These are phyloP conservation scores for Beta macrorhiza DNA, from an alignment of 179 eudicot genomes.

Conservation along the genomic window DNA sequence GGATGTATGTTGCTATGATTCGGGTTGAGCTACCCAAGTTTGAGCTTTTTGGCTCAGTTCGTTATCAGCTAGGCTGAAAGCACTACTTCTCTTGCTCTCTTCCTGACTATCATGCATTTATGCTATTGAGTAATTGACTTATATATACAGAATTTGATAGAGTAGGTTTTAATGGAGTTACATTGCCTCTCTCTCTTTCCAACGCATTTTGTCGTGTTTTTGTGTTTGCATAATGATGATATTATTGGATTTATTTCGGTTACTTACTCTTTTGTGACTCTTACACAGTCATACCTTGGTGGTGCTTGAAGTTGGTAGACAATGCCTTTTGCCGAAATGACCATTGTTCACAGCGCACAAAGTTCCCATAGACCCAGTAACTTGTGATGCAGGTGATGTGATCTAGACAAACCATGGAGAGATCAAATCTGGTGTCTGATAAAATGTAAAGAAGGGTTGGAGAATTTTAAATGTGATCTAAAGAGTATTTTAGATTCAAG, in stretches of 20 bases:
- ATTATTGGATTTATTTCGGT: background rate
- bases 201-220: background rate
- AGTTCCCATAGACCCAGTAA: background rate
- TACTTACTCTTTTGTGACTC: slow-evolving; percentile 1
- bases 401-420: background rate
- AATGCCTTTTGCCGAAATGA: slow-evolving; percentile 4
- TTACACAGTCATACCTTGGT: slow-evolving; percentile 31
- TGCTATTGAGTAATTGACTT: background rate
- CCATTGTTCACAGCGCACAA: slow-evolving; percentile 2
- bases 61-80: background rate
- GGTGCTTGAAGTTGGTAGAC: slow-evolving; percentile 24
- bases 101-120: background rate
- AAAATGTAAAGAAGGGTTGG: slow-evolving; percentile 20
- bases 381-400: background rate
- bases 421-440: background rate
- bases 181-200: background rate
- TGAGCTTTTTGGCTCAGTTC: background rate
- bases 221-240: background rate
- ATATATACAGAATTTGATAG: background rate
- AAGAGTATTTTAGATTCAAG: background rate
- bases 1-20: too few relatives aligned
- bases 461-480: slow-evolving; percentile 1
- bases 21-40: background rate
- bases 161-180: background rate
- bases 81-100: background rate